A percentile compares a stretch with the other conserved stretches of the same genome.
These are phyloP conservation scores for Colletotrichum phormii DNA, from an alignment of 2,329 filamentous ascomycete genomes.

Conservation along the genomic window DNA sequence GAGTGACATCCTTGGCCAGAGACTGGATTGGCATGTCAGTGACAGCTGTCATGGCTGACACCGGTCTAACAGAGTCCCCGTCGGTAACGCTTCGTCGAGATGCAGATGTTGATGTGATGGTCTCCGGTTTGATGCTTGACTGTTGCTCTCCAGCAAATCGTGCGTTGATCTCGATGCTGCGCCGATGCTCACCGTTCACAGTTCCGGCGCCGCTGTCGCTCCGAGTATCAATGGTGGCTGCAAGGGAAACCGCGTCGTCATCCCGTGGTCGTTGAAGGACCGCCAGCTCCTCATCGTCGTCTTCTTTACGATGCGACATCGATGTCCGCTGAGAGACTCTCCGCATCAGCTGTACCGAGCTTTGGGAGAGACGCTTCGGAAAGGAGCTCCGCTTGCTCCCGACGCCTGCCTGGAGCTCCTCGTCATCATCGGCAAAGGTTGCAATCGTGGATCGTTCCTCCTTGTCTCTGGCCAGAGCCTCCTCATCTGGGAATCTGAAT, in stretches of 20 bases:
- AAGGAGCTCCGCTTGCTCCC: constrained; percentile 51
- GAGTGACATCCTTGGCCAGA: constrained; percentile 33
- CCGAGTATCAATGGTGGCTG: constrained; percentile 68
- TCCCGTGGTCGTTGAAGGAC: constrained; percentile 43
- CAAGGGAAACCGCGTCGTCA: constrained; percentile 64
- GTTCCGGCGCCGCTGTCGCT: constrained; percentile 55
- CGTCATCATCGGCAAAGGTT: constrained; percentile 74
- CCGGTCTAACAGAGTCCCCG: neutral
- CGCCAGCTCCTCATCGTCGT: constrained; percentile 59
- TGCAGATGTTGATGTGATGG: neutral
- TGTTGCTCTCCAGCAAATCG: constrained; percentile 46
- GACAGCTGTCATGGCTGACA: constrained; percentile 41
- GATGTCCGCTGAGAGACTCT: constrained; percentile 48
- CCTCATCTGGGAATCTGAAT: constrained; percentile 67
- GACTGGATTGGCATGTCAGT: constrained; percentile 35
- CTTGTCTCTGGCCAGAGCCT: constrained; percentile 51
- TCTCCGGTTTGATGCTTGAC: neutral
- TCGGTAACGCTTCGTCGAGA: neutral
- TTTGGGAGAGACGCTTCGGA: constrained; percentile 61
- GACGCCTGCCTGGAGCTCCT: constrained; percentile 42
- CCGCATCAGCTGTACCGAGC: constrained; percentile 54
- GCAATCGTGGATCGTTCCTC: constrained; percentile 75
- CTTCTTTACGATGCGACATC: constrained; percentile 32
- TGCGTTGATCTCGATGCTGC: constrained; percentile 54
- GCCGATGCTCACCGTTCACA: constrained; percentile 40